Evolutionary conservation across 192 early-diverging fungal species (phyloP), one percentile per base, ranked within the genome.

Genomic region (Phlyctochytrium planicorne): DNA sequence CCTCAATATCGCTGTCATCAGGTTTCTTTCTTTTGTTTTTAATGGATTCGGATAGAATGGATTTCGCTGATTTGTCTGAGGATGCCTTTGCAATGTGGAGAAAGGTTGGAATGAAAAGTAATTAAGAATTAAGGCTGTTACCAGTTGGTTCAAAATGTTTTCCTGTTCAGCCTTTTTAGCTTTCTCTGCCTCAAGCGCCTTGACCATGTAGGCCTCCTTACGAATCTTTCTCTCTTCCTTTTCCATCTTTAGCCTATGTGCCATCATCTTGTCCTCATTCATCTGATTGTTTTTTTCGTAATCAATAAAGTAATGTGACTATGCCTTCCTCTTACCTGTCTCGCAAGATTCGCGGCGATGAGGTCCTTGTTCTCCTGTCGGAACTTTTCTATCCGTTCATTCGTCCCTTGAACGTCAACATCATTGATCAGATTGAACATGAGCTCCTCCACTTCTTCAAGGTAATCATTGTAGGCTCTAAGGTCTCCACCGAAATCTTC

Each of bases 391-490:
- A 97, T 94, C 32, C 82, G 75, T 31, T 82, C 87, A 34, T 93
- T 87, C 25, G 91, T 91, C 57, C 91, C 88, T 52, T 88, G 82
- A 1, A 94, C 83, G 76, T 97, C 89, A n/a, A 92, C 88, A 47
- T 90, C 90, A 71, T 95, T 88, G 31, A 92, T 86, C 0, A 94
- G 80, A 67, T 91, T 95, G 68, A 94, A 90, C 31, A 91, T 37
- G 50, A 70, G 62, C 16, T 70, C 68, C 40, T 70, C 68, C 1
- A 70, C 68, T 69, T 90, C 90, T 70, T 98, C 96, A 36, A 97
- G 64, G 65, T 94, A 97, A 69, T 96, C 90, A 76, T 98, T 94
- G 71, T 91, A 98, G 34, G 78, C 79, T 60, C 81, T 80, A 32
- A 91, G 66, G 57, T 82, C 64, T 2, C 74, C 82, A 20, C 83